phyloP scores from a whole-genome alignment of 73 alveolate species.

The Tetrahymena elliotti region DNA sequence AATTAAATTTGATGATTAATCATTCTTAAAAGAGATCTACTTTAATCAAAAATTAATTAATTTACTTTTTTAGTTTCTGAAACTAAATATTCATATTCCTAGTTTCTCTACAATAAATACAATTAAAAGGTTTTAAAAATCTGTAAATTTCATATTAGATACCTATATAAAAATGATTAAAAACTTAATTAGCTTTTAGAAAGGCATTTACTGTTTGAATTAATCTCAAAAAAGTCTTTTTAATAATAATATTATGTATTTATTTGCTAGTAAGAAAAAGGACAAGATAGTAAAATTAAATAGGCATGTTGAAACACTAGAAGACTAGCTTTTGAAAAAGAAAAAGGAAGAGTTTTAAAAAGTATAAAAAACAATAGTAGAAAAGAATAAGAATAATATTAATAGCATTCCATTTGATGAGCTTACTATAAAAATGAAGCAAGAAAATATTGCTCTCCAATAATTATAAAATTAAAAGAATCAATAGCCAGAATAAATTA shows the following conservation, averaged over 20 bases:
- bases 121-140: neutral
- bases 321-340: neutral
- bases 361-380: neutral
- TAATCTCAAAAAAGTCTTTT: neutral
- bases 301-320: neutral
- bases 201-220: neutral
- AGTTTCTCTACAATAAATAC: neutral
- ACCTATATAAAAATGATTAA: neutral
- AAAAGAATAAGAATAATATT: neutral
- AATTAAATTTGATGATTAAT: neutral
- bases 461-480: neutral
- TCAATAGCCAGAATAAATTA: neutral
- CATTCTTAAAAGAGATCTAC: neutral
- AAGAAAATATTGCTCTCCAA: neutral
- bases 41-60: neutral
- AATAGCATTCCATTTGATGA: neutral
- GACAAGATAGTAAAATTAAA: neutral
- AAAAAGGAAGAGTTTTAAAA: neutral
- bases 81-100: neutral
- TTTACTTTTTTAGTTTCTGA: neutral
- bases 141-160: neutral
- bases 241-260: neutral
- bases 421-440: neutral
- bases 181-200: neutral
- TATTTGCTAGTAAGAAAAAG: neutral